phyloP scores from a whole-genome alignment of 2,329 filamentous ascomycete species.

The Cladophialophora chaetospira region DNA sequence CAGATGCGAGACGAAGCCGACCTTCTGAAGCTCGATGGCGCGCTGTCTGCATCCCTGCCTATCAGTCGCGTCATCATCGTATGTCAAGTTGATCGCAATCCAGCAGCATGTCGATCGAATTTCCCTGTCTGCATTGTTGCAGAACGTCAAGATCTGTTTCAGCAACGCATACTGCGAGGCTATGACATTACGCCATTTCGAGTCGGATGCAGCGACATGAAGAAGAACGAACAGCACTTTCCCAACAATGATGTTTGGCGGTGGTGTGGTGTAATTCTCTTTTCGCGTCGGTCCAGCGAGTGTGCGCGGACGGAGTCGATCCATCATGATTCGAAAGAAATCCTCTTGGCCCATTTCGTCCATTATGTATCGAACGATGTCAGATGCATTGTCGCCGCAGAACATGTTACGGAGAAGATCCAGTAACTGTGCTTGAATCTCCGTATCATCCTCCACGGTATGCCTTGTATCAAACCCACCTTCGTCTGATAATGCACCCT shows the following conservation, averaged over 20 bases:
- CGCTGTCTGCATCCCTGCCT: slow-evolving; percentile 59
- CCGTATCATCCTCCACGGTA: slow-evolving; percentile 74
- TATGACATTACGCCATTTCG: slow-evolving; percentile 75
- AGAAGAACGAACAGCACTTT: slow-evolving; percentile 80
- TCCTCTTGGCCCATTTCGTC: slow-evolving; percentile 72
- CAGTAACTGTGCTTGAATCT: slow-evolving; percentile 87
- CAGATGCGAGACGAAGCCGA: slow-evolving; percentile 71
- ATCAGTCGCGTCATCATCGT: slow-evolving; percentile 70
- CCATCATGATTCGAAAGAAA: slow-evolving; percentile 77
- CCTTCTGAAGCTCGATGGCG: slow-evolving; percentile 66
- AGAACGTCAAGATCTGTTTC: slow-evolving; percentile 70
- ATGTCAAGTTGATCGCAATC: slow-evolving; percentile 82
- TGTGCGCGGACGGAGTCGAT: slow-evolving; percentile 68
- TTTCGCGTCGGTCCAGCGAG: slow-evolving; percentile 31
- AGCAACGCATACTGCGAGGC: slow-evolving; percentile 77
- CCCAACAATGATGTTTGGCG: slow-evolving; percentile 66
- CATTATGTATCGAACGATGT: slow-evolving; percentile 85
- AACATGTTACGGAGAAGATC: slow-evolving; percentile 90
- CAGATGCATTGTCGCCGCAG: slow-evolving; percentile 60
- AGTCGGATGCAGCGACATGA: slow-evolving; percentile 80
- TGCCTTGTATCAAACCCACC: slow-evolving; percentile 64
- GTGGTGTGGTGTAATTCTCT: slow-evolving; percentile 37
- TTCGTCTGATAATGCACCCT: slow-evolving; percentile 53
- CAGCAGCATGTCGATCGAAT: slow-evolving; percentile 80
- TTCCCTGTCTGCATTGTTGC: slow-evolving; percentile 69